Evolutionary conservation across 2,329 filamentous ascomycete species (phyloP).

Genomic region (Trichophyton rubrum): DNA sequence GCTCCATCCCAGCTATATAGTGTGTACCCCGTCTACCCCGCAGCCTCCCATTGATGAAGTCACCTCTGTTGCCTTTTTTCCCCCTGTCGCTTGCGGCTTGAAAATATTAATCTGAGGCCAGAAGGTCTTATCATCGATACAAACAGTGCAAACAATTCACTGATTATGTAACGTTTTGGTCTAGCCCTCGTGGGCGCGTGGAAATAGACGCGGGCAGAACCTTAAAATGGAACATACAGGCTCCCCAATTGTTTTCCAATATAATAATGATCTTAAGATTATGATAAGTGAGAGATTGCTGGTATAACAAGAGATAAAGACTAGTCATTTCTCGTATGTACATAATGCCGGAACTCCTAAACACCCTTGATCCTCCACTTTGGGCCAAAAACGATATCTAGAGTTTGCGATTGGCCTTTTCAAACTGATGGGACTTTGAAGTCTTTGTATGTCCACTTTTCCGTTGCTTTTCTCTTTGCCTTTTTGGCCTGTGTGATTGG

Average conservation of each 20-base stretch:
- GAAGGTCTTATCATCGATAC: background rate
- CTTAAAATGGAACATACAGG: background rate
- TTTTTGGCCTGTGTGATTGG: slow-evolving; percentile 72
- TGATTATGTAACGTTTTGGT: background rate
- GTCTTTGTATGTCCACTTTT: slow-evolving; percentile 98
- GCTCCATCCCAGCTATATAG: slow-evolving; percentile 26
- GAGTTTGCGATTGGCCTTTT: background rate
- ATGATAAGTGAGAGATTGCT: no score
- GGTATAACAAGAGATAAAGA: background rate
- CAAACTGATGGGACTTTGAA: slow-evolving; percentile 44
- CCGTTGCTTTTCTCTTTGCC: slow-evolving; percentile 65
- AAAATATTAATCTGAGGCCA: background rate
- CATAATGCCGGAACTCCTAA: background rate
- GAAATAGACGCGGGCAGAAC: background rate
- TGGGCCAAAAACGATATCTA: background rate
- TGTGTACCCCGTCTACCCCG: background rate
- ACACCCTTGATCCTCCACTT: background rate
- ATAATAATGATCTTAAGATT: no score
- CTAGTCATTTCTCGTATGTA: background rate
- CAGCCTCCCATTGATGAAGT: background rate
- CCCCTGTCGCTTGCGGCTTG: background rate
- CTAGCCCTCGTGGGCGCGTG: background rate
- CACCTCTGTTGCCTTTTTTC: no score
- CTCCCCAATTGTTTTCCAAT: no score
- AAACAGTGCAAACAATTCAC: background rate